Evolutionary conservation across 192 early-diverging fungal genomes (phyloP).

Genomic region (Funneliformis mosseae): DNA sequence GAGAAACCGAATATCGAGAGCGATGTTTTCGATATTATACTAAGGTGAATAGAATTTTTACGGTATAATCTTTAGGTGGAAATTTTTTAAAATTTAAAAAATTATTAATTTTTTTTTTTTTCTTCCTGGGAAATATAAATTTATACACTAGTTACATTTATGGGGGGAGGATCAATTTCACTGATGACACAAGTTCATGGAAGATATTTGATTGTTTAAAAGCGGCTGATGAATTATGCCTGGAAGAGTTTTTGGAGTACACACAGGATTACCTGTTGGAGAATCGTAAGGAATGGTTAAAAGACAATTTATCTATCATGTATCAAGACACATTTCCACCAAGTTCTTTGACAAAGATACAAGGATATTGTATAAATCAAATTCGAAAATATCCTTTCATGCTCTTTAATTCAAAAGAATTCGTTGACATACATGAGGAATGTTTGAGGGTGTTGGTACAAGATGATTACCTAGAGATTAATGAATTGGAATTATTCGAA

Average conservation of each 20-base stretch:
- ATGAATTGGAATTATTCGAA: constrained; percentile 15
- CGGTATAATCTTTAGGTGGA: background rate
- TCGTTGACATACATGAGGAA: background rate
- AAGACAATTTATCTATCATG: constrained; percentile 2
- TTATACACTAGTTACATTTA: constrained; percentile 16
- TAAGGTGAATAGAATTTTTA: background rate
- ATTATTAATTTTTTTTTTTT: background rate
- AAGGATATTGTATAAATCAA: constrained; percentile 17
- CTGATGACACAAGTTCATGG: background rate
- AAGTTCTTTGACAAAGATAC: constrained; percentile 13
- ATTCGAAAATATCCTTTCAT: constrained; percentile 19
- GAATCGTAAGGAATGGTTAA: constrained; percentile 2
- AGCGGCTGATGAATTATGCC: constrained; percentile 11
- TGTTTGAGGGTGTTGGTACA: background rate
- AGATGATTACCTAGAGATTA: constrained; percentile 17
- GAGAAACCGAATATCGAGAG: constrained; percentile 22
- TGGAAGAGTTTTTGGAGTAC: constrained; percentile 9
- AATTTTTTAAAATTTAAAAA: background rate
- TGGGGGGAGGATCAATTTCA: background rate
- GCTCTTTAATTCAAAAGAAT: constrained; percentile 11
- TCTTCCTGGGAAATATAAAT: too few species aligned
- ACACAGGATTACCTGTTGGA: background rate
- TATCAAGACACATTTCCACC: background rate
- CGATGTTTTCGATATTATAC: constrained; percentile 18
- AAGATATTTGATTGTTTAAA: constrained; percentile 20